phyloP scores from a whole-genome alignment of 2,329 filamentous ascomycete species.

The Ceratocystis cacaofunesta region DNA sequence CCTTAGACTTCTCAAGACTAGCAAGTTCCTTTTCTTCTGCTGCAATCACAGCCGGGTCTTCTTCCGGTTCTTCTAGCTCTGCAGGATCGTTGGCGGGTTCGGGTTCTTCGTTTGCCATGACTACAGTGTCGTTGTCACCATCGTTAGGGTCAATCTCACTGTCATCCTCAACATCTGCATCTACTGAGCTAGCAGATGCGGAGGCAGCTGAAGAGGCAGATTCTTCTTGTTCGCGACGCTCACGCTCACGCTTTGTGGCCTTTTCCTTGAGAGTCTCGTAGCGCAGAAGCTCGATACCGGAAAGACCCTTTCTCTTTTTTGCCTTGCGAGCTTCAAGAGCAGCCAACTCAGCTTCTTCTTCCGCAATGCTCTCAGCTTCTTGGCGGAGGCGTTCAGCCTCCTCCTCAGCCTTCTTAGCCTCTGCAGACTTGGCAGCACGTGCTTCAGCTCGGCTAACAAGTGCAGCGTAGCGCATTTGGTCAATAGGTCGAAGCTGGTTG shows the following conservation, averaged over 20 bases:
- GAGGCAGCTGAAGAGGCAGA: conserved; percentile 14
- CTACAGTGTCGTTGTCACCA: conserved; percentile 15
- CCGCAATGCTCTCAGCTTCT: conserved; percentile 3
- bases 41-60: conserved; percentile 11
- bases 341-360: conserved; percentile 11
- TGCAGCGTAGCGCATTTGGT: conserved; percentile 10
- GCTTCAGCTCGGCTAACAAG: conserved; percentile 6
- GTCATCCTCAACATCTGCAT: conserved; percentile 14
- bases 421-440: conserved; percentile 4
- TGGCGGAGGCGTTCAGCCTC: conserved; percentile 6
- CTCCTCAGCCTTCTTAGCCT: conserved; percentile 8
- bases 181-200: not conserved
- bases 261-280: conserved; percentile 9
- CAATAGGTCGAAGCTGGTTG: conserved; percentile 10
- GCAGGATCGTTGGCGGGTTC: not conserved
- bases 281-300: conserved; percentile 1
- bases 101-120: conserved; percentile 15
- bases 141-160: conserved; percentile 9
- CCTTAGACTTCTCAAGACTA: conserved; percentile 5
- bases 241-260: conserved; percentile 9
- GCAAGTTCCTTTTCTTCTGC: conserved; percentile 12
- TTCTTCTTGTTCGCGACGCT: conserved; percentile 10
- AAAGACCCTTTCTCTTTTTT: conserved; percentile 3
- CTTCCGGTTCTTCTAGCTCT: conserved; percentile 14
- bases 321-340: conserved; percentile 9